Evolutionary conservation across 2,329 filamentous ascomycete species (phyloP), one percentile per base, ranked within the genome.

Genomic region (Arthrobotrys iridis): DNA sequence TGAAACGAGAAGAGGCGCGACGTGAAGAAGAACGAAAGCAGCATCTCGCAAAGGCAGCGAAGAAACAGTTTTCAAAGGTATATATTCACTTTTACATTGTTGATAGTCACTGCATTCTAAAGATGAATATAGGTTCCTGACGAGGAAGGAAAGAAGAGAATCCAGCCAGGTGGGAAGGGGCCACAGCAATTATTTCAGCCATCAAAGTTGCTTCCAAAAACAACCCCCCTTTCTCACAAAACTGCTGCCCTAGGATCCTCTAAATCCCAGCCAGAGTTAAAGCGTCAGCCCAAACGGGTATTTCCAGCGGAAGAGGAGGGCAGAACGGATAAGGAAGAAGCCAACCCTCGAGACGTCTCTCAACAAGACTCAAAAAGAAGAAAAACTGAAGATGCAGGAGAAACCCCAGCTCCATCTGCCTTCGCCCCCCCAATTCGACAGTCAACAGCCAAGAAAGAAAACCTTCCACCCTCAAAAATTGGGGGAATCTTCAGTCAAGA

Each of bases 371-470:
- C 87, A 20, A 97, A 97, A 84, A 88, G 93, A 68, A 88, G 93
- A 78, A 90, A 90, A 80, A 95, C 90, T 43, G 91, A 94, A 59
- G 87, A 89, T 68, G 86, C 88, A 65, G 82, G 84, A 40, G 86
- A 88, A 76, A 87, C 90, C 66, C 88, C 89, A 64, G 83, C 85
- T 45, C 86, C 88, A 64, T 88, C 86, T 52, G 86, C 93, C 79
- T 95, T 93, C 84, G 91, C 90, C 11, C 92, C 93, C 60, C 93
- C 93, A 4, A 92, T 96, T 78, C 89, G 93, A 71, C 92, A 93
- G 76, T 96, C 88, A 0, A 84, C 84, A 1, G 85, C 85, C 71
- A 91, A 91, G 79, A 78, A 78, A 58, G 83, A 83, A 74, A 81
- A 79, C 11, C 77, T 80, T 4, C 67, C 77, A 1, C 77, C 78